Base-by-base conservation (phyloP, 2,329 filamentous ascomycete genomes). In the Colletotrichum sp. region DNA sequence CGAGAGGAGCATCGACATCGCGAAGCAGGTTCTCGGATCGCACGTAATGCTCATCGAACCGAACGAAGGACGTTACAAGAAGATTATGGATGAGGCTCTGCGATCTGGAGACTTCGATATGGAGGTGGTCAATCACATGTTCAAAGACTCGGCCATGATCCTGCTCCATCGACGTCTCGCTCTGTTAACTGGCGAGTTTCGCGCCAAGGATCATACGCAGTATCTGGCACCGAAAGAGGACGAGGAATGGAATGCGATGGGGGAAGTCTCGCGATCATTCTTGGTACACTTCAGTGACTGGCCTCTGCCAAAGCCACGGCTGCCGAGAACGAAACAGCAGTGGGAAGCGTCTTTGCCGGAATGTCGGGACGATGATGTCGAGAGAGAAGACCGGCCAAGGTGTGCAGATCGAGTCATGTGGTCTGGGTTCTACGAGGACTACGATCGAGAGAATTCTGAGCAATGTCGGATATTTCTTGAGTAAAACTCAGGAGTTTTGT, bases 201-300 rank as follows among this genome's bases (percentile, higher is more conserved):
- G 91, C 5, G 77, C 76, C 75, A 24, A 51, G 7, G 81, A 89
- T 2, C 88, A 88, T 76, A 78, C 83, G 12, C 81, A 85, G 2
- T 87, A 87, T 54, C 80, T 86, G 2, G 83, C 87, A n/a, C 82
- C 89, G 3, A 86, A 86, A 76, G 79, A 85, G 13, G 80, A 86
- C 2, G 90, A 90, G 74, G 76, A 78, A 6, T 94, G 92, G 91
- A 89, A 93, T 78, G 86, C 92, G 0, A 27, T 81, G 73, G 66
- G 81, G 33, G 85, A 86, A 1, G 84, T 90, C 66, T 85, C 86
- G 16, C 90, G 93, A 77, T 90, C 91, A 8, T 93, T 93, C 76
- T 86, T 92, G 4, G 84, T 94, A 2, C 93, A 94, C 80, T 94
- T 94, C 79, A 92, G 90, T 8, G 93, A 94, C 78, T 93, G 90